Base-by-base conservation (phyloP, 2,329 filamentous ascomycete species). In the Xylaria multiplex region DNA sequence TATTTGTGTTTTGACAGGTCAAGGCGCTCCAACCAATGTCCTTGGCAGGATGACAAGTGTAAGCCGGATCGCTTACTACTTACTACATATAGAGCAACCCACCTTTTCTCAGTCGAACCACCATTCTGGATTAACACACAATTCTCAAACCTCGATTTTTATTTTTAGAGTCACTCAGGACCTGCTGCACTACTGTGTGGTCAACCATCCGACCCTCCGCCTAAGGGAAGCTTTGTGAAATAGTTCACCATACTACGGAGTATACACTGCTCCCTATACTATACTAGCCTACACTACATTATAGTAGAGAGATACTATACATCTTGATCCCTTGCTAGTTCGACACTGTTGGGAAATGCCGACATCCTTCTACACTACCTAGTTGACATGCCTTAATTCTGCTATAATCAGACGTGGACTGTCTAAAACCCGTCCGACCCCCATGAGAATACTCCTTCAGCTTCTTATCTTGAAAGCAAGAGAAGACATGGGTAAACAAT, bases 11-110 rank as follows among this genome's bases (percentile, higher is more conserved):
- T 13, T 19, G 40, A 22, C 46, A 22, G 52, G 53, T 35, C 58
- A 64, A 64, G 45, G 40, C 46, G 42, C 40, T 64, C 56, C 37
- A 40, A 59, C 43, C 52, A 53, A 50, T 35, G 54, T 49, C 61
- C 65, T 64, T 64, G 65, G 61, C 65, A 67, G 46, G 60, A 67
- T 67, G 65, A 67, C 65, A 63, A 43, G 56, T 64, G 65, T 67
- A 67, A 67, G 60, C 65, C 32, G 24, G 53, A 46, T 53, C 65
- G 65, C 65, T 67, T 67, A 67, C 65, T 67, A 62, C 59, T 55
- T 59, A 56, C 32, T 37, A 43, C 53, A 66, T 48, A 35, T 40
- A 58, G 24, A 32, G 55, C 40, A 64, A 19, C 45, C 60, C 64
- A 59, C 43, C 60, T 43, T 37, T 56, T 50, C 9, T 24, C 52